Evolutionary conservation across 2,329 filamentous ascomycete species (phyloP), one percentile per base, ranked within the genome.

Genomic region (Lasiodiplodia sp.): DNA sequence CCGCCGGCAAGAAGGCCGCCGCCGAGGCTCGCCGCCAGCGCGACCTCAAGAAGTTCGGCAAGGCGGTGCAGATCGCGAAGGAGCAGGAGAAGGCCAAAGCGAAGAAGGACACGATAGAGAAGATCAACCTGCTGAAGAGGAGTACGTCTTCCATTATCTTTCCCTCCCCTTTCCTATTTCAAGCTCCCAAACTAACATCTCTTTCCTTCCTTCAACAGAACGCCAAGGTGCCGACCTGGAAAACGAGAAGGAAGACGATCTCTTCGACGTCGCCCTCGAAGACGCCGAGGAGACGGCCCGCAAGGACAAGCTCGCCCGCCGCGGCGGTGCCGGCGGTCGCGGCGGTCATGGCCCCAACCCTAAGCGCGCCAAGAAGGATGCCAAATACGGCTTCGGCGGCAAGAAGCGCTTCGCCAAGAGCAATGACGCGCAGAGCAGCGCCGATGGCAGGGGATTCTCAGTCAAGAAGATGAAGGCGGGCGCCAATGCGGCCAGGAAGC

Each of bases 1-100:
- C 95, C 0, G 92, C 95, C 12, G 86, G 89, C 70, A 97, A 97
- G 87, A 97, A 97, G 85, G 95, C 96, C 0, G 88, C 93, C 34
- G 90, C 92, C 28, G 96, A 99, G 81, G 96, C 96, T 7, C 89
- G 94, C 79, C 94, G 94, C 83, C 91, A 95, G 84, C 87, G 96
- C 72, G 96, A 99, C 80, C 86, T 98, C 76, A 98, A 97, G 90
- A 99, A 98, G 84, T 99, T 98, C 79, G 96, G 96, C 79, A 99
- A 99, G 85, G 93, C 97, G 80, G 96, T 98, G 66, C 96, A 99
- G 85, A 89, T 97, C 70, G 94, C 94, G 69, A 97, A 97, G 85
- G 83, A 97, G 80, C 95, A 98, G 83, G 95, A 99, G 87, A 87
- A 96, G 60, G 90, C 92, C 63, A 97, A 96, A 87, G 91, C 90